These are phyloP conservation scores for Solanum megistacrolobum DNA, from an alignment of 257 asterid species.

Conservation along the genomic window DNA sequence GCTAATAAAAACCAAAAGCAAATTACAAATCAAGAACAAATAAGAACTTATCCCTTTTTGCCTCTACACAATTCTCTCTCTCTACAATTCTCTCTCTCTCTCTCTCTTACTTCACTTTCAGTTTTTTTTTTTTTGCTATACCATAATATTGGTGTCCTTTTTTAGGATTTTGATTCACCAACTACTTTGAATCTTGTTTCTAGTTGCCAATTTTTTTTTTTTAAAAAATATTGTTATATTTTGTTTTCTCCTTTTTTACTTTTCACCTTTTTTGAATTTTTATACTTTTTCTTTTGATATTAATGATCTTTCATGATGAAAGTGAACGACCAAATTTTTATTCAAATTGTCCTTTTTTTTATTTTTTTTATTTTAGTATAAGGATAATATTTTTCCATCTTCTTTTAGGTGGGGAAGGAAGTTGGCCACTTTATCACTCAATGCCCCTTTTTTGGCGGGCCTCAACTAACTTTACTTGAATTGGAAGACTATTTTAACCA, in stretches of 20 bases:
- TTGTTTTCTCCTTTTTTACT: not conserved
- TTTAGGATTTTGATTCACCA: slow-evolving; percentile 5
- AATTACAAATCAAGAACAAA: not conserved
- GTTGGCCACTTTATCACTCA: slow-evolving; percentile 44
- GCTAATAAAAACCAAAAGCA: not conserved
- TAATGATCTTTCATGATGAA: slow-evolving; percentile 8
- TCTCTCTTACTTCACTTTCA: slow-evolving; percentile 17
- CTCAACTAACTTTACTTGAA: slow-evolving; percentile 52
- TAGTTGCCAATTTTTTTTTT: slow-evolving; percentile 24
- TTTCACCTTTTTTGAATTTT: slow-evolving; percentile 18
- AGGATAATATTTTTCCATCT: not conserved
- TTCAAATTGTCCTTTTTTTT: not conserved
- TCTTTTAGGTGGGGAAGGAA: not conserved
- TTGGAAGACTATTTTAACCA: slow-evolving; percentile 36
- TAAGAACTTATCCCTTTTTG: not conserved
- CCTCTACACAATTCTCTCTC: not conserved
- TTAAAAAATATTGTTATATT: not conserved
- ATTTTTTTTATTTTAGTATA: not conserved
- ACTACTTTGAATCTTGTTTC: slow-evolving; percentile 21
- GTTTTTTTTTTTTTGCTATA: not conserved
- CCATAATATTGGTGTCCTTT: slow-evolving; percentile 2
- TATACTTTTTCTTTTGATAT: slow-evolving; percentile 16
- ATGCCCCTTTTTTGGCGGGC: slow-evolving; percentile 16
- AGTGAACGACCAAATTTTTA: not conserved
- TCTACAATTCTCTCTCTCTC: not conserved